These are phyloP conservation scores for Umbelopsis ramanniana DNA, from an alignment of 192 early-diverging fungal genomes.

Conservation along the genomic window DNA sequence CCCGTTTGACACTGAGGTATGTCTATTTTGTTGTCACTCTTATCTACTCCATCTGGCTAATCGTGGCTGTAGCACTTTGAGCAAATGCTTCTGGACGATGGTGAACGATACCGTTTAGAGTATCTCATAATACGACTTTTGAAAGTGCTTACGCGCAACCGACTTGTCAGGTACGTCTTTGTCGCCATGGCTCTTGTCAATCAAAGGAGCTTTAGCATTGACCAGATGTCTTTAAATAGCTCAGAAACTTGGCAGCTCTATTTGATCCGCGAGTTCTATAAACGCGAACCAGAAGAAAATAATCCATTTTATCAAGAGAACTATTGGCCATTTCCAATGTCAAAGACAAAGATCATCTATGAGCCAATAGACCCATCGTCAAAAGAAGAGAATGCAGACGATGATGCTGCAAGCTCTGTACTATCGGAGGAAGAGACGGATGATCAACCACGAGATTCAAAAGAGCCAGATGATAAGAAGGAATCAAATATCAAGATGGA, in stretches of 20 bases:
- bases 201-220: background rate
- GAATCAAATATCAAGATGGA: conserved; percentile 11
- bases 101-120: conserved; percentile 43
- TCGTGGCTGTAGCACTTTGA: conserved; percentile 49
- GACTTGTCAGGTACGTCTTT: conserved; percentile 45
- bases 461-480: background rate
- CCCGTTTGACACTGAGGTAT: conserved; percentile 62
- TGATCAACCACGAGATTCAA: background rate
- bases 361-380: background rate
- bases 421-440: background rate
- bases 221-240: conserved; percentile 4
- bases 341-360: conserved; percentile 13
- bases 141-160: conserved; percentile 48
- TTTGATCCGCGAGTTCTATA: conserved; percentile 29
- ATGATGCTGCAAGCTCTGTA: background rate
- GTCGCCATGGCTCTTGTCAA: background rate
- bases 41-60: conserved; percentile 3
- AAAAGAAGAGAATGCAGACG: background rate
- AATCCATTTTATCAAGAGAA: conserved; percentile 39
- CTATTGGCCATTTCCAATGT: conserved; percentile 22
- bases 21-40: background rate
- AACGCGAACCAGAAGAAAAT: conserved; percentile 38
- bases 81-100: conserved; percentile 52
- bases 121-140: conserved; percentile 55
- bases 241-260: conserved; percentile 32